These are phyloP conservation scores for Albizia julibrissin DNA, from an alignment of 306 rosid genomes.

Conservation along the genomic window DNA sequence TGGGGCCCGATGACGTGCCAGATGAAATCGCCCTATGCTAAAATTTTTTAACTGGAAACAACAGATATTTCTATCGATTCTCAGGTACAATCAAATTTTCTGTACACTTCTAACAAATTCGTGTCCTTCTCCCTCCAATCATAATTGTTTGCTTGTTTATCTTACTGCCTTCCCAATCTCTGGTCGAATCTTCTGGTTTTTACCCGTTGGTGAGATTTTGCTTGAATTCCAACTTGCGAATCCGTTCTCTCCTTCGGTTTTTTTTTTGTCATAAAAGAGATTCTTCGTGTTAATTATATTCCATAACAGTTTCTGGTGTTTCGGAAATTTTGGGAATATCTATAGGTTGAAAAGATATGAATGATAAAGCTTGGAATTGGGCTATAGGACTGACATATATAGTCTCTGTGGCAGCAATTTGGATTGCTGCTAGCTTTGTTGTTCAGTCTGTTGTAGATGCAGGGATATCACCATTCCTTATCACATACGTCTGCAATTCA, in stretches of 20 bases:
- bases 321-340: constrained; percentile 11
- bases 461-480: constrained; percentile 88
- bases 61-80: not conserved
- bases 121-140: not conserved
- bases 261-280: not conserved
- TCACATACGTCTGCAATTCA: constrained; percentile 93
- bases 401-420: constrained; percentile 80
- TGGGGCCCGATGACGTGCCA: too few species aligned
- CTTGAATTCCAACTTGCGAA: constrained; percentile 37
- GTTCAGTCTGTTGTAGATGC: constrained; percentile 95
- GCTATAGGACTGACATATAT: constrained; percentile 73
- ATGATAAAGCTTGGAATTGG: constrained; percentile 76
- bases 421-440: constrained; percentile 99
- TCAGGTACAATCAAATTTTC: not conserved
- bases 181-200: not conserved
- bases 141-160: not conserved
- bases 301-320: constrained; percentile 17
- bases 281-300: constrained; percentile 24
- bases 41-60: too few species aligned
- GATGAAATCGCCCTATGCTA: too few species aligned
- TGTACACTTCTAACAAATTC: not conserved
- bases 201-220: constrained; percentile 33
- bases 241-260: constrained; percentile 2
- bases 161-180: not conserved
- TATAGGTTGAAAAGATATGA: constrained; percentile 44